phyloP scores from a whole-genome alignment of 2,329 filamentous ascomycete genomes.

The Fusarium albidum region DNA sequence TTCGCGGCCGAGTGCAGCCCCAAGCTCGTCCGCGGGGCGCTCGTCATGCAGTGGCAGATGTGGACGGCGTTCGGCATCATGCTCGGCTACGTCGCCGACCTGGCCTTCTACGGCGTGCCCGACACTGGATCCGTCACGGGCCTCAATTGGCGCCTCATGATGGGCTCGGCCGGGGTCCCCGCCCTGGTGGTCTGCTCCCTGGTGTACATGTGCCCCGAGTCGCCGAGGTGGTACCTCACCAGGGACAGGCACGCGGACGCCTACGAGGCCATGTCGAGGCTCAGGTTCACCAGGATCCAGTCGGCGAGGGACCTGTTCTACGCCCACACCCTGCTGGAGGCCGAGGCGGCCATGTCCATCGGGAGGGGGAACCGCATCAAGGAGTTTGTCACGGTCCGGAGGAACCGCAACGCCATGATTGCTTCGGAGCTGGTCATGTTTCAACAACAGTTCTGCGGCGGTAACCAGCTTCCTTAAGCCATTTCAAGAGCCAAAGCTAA shows the following conservation, averaged over 20 bases:
- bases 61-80: conserved; percentile 64
- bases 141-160: conserved; percentile 67
- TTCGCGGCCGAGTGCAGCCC: conserved; percentile 77
- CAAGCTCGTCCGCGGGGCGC: conserved; percentile 70
- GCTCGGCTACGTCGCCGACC: conserved; percentile 60
- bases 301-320: conserved; percentile 65
- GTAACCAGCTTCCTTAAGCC: conserved; percentile 35
- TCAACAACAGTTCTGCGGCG: conserved; percentile 66
- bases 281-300: conserved; percentile 61
- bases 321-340: conserved; percentile 64
- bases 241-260: conserved; percentile 57
- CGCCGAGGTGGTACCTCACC: conserved; percentile 53
- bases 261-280: conserved; percentile 53
- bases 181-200: conserved; percentile 60
- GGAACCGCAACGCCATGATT: conserved; percentile 61
- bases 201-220: conserved; percentile 71
- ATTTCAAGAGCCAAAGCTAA: conserved; percentile 47
- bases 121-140: conserved; percentile 59
- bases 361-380: conserved; percentile 51
- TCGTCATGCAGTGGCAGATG: conserved; percentile 79
- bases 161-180: conserved; percentile 63
- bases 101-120: conserved; percentile 59
- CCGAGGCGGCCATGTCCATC: conserved; percentile 53
- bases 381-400: conserved; percentile 67
- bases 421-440: conserved; percentile 71